phyloP scores from a whole-genome alignment of 805 yeast genomes.

The Kazachstania bromeliacearum region DNA sequence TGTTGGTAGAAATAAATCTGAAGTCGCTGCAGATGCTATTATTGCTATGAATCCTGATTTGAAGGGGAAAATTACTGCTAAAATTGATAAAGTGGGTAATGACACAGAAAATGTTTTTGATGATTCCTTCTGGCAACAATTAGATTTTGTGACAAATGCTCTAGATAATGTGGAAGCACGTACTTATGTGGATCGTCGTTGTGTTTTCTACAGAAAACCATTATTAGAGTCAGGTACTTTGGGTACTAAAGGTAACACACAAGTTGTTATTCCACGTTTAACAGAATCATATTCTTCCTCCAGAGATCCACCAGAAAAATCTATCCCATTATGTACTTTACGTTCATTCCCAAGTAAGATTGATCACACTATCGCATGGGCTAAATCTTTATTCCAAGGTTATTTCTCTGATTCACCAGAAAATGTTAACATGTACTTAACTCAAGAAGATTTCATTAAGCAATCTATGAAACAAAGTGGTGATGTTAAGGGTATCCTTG shows the following conservation, averaged over 20 bases:
- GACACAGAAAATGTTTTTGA: conserved; percentile 85
- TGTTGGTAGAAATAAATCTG: conserved; percentile 86
- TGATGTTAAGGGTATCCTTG: conserved; percentile 79
- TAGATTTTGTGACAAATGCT: conserved; percentile 93
- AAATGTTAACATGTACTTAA: conserved; percentile 80
- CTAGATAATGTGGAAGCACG: conserved; percentile 97
- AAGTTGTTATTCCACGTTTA: conserved; percentile 84
- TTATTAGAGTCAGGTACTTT: conserved; percentile 92
- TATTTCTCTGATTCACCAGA: conserved; percentile 86
- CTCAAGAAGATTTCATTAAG: conserved; percentile 90
- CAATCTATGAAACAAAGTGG: conserved; percentile 84
- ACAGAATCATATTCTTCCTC: conserved; percentile 95
- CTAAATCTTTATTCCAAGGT: conserved; percentile 88
- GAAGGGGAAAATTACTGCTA: conserved; percentile 62
- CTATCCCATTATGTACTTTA: conserved; percentile 93
- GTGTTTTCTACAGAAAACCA: conserved; percentile 86
- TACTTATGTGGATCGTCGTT: conserved; percentile 93
- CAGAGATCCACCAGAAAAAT: conserved; percentile 97
- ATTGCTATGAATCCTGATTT: conserved; percentile 78
- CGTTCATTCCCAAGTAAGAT: conserved; percentile 97
- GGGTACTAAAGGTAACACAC: conserved; percentile 98
- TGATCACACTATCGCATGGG: conserved; percentile 99
- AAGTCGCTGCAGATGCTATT: conserved; percentile 82
- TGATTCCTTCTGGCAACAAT: conserved; percentile 72
- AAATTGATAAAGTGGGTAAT: conserved; percentile 81